Evolutionary conservation across 75 land plant species (phyloP).

Genomic region (Sequoia sempervirens): DNA sequence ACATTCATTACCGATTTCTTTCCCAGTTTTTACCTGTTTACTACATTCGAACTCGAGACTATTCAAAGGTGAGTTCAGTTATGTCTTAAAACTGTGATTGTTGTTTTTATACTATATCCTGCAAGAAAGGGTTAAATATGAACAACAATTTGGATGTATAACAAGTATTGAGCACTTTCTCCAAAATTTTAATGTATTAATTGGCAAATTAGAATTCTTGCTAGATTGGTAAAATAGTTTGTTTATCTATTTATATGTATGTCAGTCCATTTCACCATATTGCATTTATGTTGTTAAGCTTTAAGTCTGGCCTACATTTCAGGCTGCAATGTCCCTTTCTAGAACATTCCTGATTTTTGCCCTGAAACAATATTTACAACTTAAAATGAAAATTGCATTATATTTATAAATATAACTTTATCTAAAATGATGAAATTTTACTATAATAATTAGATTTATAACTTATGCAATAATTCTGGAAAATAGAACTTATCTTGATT

Average conservation of each 20-base stretch:
- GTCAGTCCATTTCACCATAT: not conserved
- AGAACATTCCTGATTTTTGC: too few relatives aligned
- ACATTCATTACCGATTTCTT: conserved; percentile 88
- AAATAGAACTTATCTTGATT: too few relatives aligned
- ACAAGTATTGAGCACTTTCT: not conserved
- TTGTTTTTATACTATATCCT: not conserved
- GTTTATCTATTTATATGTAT: not conserved
- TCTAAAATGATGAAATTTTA: too few relatives aligned
- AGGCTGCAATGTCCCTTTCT: too few relatives aligned
- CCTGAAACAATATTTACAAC: too few relatives aligned
- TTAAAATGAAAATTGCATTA: too few relatives aligned
- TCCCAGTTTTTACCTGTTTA: conserved; percentile 90
- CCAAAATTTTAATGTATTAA: not conserved
- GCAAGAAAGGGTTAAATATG: not conserved
- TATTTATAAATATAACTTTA: too few relatives aligned
- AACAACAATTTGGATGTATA: not conserved
- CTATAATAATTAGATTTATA: too few relatives aligned
- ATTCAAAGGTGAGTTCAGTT: conserved; percentile 69
- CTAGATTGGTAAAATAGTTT: not conserved
- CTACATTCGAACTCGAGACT: conserved; percentile 91
- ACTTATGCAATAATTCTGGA: too few relatives aligned
- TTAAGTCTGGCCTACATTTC: not conserved
- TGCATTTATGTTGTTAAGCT: not conserved
- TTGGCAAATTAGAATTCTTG: not conserved
- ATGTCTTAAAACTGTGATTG: not conserved